These are phyloP conservation scores for Asterophora lycoperdoides DNA, from an alignment of 768 basidiomycete genomes.

Conservation along the genomic window DNA sequence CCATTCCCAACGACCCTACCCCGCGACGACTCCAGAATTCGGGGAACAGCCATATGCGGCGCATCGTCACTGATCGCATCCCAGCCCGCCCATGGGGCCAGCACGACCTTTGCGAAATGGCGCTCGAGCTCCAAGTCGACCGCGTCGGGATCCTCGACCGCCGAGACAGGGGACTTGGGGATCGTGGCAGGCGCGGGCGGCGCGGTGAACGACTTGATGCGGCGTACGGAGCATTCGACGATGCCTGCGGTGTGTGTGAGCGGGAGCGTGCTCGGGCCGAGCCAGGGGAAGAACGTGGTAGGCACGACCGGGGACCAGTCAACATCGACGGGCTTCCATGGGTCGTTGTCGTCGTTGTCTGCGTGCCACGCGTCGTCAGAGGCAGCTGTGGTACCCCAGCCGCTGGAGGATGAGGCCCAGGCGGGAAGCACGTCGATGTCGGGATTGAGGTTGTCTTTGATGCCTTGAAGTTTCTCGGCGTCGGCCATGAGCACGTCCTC, in stretches of 20 bases:
- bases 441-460: conserved; percentile 13
- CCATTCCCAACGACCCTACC: conserved; percentile 21
- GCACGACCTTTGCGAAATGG: conserved; percentile 32
- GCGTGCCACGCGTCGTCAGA: conserved; percentile 3
- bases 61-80: conserved; percentile 30
- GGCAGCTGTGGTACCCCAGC: background rate
- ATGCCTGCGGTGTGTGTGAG: conserved; percentile 61
- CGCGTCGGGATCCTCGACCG: conserved; percentile 25
- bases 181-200: conserved; percentile 29
- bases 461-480: conserved; percentile 9
- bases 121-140: conserved; percentile 38
- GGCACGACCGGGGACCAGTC: conserved; percentile 19
- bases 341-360: conserved; percentile 1
- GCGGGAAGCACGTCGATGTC: conserved; percentile 10
- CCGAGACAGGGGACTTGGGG: conserved; percentile 21
- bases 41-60: conserved; percentile 31
- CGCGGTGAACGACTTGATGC: conserved; percentile 43
- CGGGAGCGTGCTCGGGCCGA: conserved; percentile 57
- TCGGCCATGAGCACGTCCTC: conserved; percentile 10
- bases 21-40: conserved; percentile 31
- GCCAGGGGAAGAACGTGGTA: conserved; percentile 33
- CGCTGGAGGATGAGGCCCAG: conserved; percentile 5
- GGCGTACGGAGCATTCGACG: conserved; percentile 62
- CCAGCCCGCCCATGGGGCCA: conserved; percentile 41
- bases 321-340: conserved; percentile 7